These are phyloP conservation scores for Nemania sp. DNA, from an alignment of 2,329 filamentous ascomycete species.

Conservation along the genomic window DNA sequence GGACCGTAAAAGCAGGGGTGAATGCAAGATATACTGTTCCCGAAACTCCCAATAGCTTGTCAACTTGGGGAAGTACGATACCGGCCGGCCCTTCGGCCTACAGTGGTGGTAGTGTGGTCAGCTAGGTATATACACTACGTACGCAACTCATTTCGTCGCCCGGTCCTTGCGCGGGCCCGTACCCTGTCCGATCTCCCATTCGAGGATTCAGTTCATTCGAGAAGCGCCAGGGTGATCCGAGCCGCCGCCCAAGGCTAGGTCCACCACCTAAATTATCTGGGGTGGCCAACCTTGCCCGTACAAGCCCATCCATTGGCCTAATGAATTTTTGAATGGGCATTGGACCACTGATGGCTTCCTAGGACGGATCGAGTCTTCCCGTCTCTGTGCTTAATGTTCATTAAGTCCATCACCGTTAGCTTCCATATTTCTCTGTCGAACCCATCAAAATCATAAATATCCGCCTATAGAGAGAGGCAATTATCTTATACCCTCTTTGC, in stretches of 20 bases:
- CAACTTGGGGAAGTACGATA: slow-evolving; percentile 33
- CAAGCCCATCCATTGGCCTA: slow-evolving; percentile 30
- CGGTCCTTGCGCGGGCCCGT: slow-evolving; percentile 26
- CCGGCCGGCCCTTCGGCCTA: slow-evolving; percentile 23
- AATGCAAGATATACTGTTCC: slow-evolving; percentile 30
- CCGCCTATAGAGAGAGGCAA: background rate
- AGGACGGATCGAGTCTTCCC: slow-evolving; percentile 19
- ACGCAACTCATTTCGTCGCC: slow-evolving; percentile 29
- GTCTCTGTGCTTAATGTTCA: background rate
- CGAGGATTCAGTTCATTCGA: slow-evolving; percentile 28
- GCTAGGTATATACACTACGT: slow-evolving; percentile 16
- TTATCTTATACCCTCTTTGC: background rate
- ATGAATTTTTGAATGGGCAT: slow-evolving; percentile 28
- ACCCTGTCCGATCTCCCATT: slow-evolving; percentile 27
- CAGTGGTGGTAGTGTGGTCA: slow-evolving; percentile 26
- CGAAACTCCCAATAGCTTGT: slow-evolving; percentile 30
- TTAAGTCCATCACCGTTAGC: slow-evolving; percentile 10
- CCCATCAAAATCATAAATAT: background rate
- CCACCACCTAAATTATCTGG: slow-evolving; percentile 30
- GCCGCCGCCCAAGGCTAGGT: slow-evolving; percentile 27
- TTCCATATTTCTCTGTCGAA: slow-evolving; percentile 1
- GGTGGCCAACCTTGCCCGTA: slow-evolving; percentile 27
- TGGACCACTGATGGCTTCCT: slow-evolving; percentile 22
- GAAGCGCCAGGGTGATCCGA: slow-evolving; percentile 31
- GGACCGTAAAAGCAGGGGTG: slow-evolving; percentile 31